Evolutionary conservation across 2,329 filamentous ascomycete genomes (phyloP), one percentile per base, ranked within the genome.

Genomic region (Colletotrichum sp.): DNA sequence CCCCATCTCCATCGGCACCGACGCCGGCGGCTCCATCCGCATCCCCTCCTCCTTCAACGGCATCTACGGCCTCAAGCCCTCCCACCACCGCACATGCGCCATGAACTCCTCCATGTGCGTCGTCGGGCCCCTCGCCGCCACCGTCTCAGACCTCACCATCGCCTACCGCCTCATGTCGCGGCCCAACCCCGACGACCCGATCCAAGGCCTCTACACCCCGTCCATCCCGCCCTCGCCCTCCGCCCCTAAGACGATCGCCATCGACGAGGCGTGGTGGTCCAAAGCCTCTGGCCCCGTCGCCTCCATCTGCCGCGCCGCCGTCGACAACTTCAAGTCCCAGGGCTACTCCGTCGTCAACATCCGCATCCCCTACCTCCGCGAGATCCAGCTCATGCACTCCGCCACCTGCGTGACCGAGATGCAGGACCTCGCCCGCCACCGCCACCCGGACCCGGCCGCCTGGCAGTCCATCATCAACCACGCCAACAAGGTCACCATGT

Each of bases 131-230:
- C 90, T 98, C 80, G 94, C 95, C 18, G 90, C 92, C 64, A 96
- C 90, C 71, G 94, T 94, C 77, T 88, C 92, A 43, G 96, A 98
- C 80, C 90, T 98, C 7, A 93, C 94, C 77, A 88, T 96, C 68
- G 93, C 94, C n/a, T 98, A 97, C 86, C 92, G 94, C 66, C 83
- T 94, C 79, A 95, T 98, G 90, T 90, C 94, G 3, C 90, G 92
- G 68, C 94, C 95, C 0, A 90, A 98, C 80, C 91, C 93, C 0
- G 84, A 88, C 4, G 77, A 78, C 72, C 86, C 89, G 0, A 84
- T 89, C 9, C 93, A 94, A 21, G 85, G 89, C 9, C 85, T 88
- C 16, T 97, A 98, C 82, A 90, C 90, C 0, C 88, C 92, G 6
- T 92, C 91, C 16, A 78, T 86, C 9, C 85, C 89, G 6, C 85